Base-by-base conservation (phyloP, 768 basidiomycete species). In the Hygrocybe coccinea region DNA sequence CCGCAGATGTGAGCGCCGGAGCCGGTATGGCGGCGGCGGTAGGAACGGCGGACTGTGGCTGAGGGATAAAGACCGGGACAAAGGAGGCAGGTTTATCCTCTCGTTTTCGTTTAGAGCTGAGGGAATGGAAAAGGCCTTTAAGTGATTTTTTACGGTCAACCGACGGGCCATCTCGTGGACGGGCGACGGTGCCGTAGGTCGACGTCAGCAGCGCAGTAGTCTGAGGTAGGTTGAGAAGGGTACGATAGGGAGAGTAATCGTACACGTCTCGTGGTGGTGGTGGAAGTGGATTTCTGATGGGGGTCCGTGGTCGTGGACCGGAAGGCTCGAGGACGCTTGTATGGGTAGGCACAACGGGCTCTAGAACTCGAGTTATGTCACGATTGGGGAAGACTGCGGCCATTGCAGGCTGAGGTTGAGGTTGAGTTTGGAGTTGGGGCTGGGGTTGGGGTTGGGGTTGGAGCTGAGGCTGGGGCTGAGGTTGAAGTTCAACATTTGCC, bases 221-320 rank as follows among this genome's bases (percentile, higher is more conserved):
- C 43, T 74, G 72, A 1, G 80, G 82, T 15, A 85, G 77, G 52
- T 76, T 75, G 5, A 85, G 71, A 0, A 87, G 66, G 1, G 71
- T 67, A 50, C 78, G 77, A 65, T 86, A 86, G 0, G 84, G 84
- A 0, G 83, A 74, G 24, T 69, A 68, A 11, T 79, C 75, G 66
- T 84, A 86, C 7, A 89, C 53, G 62, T 88, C 81, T 29, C 69
- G 69, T 0, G 88, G 88, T 0, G 81, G 86, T 2, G 65, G 56
- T 0, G 88, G 88, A 8, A 89, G 79, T 4, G 86, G 86, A 63
- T 90, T 86, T 1, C 56, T 51, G 14, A 71, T 60, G 11, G 66
- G 62, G 6, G 59, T 56, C 1, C 24, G 58, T 7, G 63, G 66
- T 21, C 62, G 59, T 10, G 46, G 44, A 15, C 65, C 65, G 17